Conservation (phyloP, 2,329 filamentous ascomycete species). For the Apiospora kogelbergensis region DNA sequence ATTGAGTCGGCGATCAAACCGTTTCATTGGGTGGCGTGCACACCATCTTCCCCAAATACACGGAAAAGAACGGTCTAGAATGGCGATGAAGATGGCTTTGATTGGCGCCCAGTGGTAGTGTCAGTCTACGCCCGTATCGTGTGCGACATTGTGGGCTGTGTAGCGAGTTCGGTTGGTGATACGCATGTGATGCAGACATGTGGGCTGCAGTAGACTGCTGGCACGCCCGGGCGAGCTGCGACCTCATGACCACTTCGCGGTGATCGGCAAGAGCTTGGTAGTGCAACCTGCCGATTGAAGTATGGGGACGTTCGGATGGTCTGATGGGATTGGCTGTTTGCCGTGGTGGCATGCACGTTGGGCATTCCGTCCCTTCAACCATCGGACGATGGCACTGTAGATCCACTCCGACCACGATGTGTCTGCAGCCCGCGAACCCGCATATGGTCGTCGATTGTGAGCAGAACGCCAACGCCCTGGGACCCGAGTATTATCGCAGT, state of each 20-base stretch:
- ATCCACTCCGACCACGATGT: too few species aligned
- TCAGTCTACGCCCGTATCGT: neutral
- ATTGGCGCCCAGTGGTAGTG: neutral
- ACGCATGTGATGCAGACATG: neutral
- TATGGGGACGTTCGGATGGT: too few species aligned
- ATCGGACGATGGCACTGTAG: too few species aligned
- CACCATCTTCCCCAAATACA: neutral
- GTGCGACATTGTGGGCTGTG: neutral
- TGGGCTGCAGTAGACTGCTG: neutral
- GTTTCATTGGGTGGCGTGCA: neutral
- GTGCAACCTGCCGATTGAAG: neutral
- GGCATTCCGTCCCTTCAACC: too few species aligned
- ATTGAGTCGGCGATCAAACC: neutral
- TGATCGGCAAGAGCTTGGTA: neutral
- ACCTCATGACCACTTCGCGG: neutral
- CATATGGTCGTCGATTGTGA: neutral
- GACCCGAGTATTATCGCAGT: neutral
- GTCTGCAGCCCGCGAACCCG: neutral
- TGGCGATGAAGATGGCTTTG: neutral
- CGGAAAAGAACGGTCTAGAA: neutral
- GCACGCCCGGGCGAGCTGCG: neutral
- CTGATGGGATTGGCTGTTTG: neutral
- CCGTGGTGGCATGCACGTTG: too few species aligned
- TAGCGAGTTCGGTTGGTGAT: neutral
- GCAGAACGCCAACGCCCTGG: neutral